Conservation (phyloP, 2,329 filamentous ascomycete genomes). For the Penicillium rolfsii region DNA sequence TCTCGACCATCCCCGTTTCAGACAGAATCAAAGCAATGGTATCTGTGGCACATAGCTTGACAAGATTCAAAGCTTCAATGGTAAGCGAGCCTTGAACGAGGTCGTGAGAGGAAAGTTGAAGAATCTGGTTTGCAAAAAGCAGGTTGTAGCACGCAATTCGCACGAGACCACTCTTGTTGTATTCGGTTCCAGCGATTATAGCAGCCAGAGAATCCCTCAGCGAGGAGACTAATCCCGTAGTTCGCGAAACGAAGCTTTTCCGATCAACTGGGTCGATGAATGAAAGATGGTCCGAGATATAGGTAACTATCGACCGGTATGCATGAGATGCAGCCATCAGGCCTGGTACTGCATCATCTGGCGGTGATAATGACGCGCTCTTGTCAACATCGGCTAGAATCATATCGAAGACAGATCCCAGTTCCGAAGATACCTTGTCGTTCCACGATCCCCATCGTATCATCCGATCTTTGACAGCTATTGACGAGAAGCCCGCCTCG, state of each 20-base stretch:
- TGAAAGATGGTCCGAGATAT: slow-evolving; percentile 52
- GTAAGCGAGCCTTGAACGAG: slow-evolving; percentile 31
- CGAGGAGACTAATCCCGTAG: slow-evolving; percentile 40
- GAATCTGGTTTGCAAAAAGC: slow-evolving; percentile 44
- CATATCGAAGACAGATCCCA: slow-evolving; percentile 43
- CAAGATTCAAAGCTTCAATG: slow-evolving; percentile 33
- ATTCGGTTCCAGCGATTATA: slow-evolving; percentile 20
- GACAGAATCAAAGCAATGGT: slow-evolving; percentile 42
- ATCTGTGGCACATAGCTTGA: slow-evolving; percentile 41
- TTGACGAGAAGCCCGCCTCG: slow-evolving; percentile 41
- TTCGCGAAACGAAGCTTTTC: slow-evolving; percentile 48
- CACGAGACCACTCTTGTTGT: slow-evolving; percentile 24
- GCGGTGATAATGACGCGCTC: slow-evolving; percentile 6
- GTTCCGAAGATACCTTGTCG: slow-evolving; percentile 55
- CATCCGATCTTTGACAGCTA: slow-evolving; percentile 41
- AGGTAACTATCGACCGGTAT: slow-evolving; percentile 53
- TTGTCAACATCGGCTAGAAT: slow-evolving; percentile 34
- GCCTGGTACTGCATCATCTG: slow-evolving; percentile 12
- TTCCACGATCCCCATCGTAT: slow-evolving; percentile 59
- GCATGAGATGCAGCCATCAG: slow-evolving; percentile 17
- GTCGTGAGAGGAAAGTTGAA: slow-evolving; percentile 42
- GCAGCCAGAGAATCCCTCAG: slow-evolving; percentile 42
- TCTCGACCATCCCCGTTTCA: slow-evolving; percentile 37
- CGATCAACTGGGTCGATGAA: slow-evolving; percentile 62
- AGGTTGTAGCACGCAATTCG: slow-evolving; percentile 38